Percentiles rank a stretch among this genome's conserved stretches.
These are phyloP conservation scores for Hyphopichia homilentoma DNA, from an alignment of 805 yeast genomes.

Conservation along the genomic window DNA sequence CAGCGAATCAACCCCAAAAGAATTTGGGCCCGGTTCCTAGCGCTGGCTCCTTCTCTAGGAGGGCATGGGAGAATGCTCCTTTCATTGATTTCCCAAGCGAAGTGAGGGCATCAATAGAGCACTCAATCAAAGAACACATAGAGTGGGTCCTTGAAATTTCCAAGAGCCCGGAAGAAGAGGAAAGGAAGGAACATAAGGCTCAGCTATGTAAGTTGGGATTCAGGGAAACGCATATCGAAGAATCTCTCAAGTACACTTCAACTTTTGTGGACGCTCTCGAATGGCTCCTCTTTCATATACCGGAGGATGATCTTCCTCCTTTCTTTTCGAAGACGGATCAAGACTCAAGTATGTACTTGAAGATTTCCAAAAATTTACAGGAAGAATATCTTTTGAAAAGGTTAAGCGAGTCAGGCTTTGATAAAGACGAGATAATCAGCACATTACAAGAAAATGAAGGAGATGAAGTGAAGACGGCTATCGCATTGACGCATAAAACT, in stretches of 20 bases:
- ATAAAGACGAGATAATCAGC: slow-evolving; percentile 57
- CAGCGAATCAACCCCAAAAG: too few relatives aligned
- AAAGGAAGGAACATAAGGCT: slow-evolving; percentile 1
- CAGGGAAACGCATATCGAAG: slow-evolving; percentile 62
- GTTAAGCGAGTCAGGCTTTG: slow-evolving; percentile 65
- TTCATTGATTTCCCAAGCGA: slow-evolving; percentile 66
- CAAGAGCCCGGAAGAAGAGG: slow-evolving; percentile 3
- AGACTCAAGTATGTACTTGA: slow-evolving; percentile 57
- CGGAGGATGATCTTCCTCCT: slow-evolving; percentile 88
- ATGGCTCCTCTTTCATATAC: slow-evolving; percentile 83
- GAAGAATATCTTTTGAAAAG: slow-evolving; percentile 57
- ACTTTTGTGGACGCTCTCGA: slow-evolving; percentile 54
- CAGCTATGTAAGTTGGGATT: slow-evolving; percentile 52
- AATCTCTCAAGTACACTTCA: slow-evolving; percentile 59
- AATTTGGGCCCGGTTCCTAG: slow-evolving; percentile 29
- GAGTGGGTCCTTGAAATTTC: slow-evolving; percentile 42
- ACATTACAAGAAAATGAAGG: slow-evolving; percentile 39
- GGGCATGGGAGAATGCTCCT: slow-evolving; percentile 69
- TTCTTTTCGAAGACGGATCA: slow-evolving; percentile 54
- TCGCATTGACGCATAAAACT: slow-evolving; percentile 42
- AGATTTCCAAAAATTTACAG: slow-evolving; percentile 49
- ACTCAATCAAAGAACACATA: slow-evolving; percentile 53
- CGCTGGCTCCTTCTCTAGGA: too few relatives aligned
- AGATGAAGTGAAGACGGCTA: slow-evolving; percentile 50
- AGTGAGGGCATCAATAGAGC: slow-evolving; percentile 60